Base-by-base conservation (phyloP, 352 stramenopile species). In the Phytophthora palmivora region DNA sequence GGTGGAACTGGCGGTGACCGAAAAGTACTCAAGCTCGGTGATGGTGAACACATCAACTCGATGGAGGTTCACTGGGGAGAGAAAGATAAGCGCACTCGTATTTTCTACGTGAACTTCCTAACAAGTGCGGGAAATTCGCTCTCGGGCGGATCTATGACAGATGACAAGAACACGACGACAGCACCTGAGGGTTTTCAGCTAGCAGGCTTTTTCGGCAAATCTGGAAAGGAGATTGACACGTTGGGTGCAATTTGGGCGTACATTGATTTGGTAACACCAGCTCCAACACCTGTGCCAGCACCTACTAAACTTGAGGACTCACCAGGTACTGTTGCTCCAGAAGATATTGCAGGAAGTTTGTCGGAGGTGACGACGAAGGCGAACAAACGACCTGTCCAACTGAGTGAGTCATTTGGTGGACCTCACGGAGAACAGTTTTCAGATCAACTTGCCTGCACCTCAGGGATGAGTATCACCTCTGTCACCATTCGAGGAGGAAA, bases 361-460 rank as follows among this genome's bases (percentile, higher is more conserved):
- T 67, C 58, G 7, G 58, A 67, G 19, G 36, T 67, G 8, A 24
- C 16, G 4, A 62, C 34, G 4, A 62, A 61, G n/a, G 33, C n/a
- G 1, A 67, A 67, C 30, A 62, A 56, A 12, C 52, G 58, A 9
- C 21, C 58, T 15, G 58, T 67, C 9, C 58, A 70, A 44, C 48
- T 79, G 33, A 84, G 72, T 47, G 66, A 65, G 7, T 61, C 72
- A 10, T 74, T 75, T 11, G 76, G 76, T 38, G 76, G 73, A 0
- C 70, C 76, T 6, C 70, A 82, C n/a, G 73, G 73, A 33, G 63
- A 59, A 15, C 59, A 70, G 26, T 85, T 74, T 39, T 81, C 76
- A 6, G 73, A 76, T 30, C 49, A 81, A 15, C 44, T 58, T 8
- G 57, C 51, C 2, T 72, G 66, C 0, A 54, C 70, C 0, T 66